Percentiles rank a stretch among this genome's conserved stretches.
Conservation (phyloP, 192 early-diverging fungal species). For the Coemansia sp. region DNA sequence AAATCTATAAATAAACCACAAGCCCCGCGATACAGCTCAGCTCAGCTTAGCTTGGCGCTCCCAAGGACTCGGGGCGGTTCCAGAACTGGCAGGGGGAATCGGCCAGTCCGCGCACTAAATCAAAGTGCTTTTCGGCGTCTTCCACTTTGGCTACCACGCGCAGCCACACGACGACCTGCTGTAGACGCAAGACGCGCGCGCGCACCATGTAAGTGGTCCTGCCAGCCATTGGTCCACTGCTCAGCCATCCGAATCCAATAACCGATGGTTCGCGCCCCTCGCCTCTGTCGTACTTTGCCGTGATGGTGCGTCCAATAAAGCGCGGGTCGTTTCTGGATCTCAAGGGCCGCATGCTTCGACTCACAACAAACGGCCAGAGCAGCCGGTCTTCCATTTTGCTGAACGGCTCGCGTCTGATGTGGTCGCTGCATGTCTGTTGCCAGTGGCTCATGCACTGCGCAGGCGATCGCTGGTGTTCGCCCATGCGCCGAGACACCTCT, state of each 20-base stretch:
- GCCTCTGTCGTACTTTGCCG: background rate
- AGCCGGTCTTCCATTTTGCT: slow-evolving; percentile 13
- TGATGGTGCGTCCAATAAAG: background rate
- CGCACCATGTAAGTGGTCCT: slow-evolving; percentile 5
- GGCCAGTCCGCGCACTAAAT: slow-evolving; percentile 23
- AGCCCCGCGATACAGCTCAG: no score
- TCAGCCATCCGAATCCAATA: slow-evolving; percentile 21
- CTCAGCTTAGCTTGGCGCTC: no score
- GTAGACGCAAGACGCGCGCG: slow-evolving; percentile 8
- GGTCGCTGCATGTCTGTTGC: slow-evolving; percentile 12
- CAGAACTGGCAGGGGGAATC: slow-evolving; percentile 20
- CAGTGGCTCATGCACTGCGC: slow-evolving; percentile 14
- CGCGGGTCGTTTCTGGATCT: background rate
- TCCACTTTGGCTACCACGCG: slow-evolving; percentile 4
- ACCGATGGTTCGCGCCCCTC: background rate
- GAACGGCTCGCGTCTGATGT: slow-evolving; percentile 22
- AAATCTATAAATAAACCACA: no score
- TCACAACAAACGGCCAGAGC: slow-evolving; percentile 24
- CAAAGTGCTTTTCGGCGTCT: slow-evolving; percentile 11
- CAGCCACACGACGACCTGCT: slow-evolving; percentile 17
- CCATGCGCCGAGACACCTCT: slow-evolving; percentile 6
- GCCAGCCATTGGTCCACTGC: slow-evolving; percentile 1
- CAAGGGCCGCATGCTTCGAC: background rate
- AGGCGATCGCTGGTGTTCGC: background rate
- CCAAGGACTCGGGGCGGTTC: no score